Conservation (phyloP, 2,329 filamentous ascomycete genomes). For the Penicillium sumatraense region DNA sequence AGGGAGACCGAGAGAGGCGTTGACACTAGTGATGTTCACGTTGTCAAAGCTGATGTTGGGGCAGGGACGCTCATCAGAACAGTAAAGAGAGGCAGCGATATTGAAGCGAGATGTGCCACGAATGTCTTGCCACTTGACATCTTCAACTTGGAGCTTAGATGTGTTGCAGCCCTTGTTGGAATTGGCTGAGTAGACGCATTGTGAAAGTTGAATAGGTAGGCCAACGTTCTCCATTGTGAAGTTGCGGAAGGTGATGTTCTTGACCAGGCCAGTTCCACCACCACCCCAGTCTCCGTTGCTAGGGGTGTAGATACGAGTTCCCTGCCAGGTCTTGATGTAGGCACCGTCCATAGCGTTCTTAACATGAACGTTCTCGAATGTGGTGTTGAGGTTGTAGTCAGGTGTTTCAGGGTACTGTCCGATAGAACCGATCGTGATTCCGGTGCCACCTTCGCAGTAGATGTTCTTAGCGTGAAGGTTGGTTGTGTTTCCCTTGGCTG, state of each 20-base stretch:
- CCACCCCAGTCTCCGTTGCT: slow-evolving; percentile 28
- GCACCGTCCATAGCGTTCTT: slow-evolving; percentile 26
- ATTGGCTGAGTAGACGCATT: slow-evolving; percentile 31
- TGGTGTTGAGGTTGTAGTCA: slow-evolving; percentile 44
- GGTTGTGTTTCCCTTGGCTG: slow-evolving; percentile 47
- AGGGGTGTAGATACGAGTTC: slow-evolving; percentile 17
- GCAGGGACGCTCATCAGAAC: slow-evolving; percentile 49
- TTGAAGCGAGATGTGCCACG: slow-evolving; percentile 56
- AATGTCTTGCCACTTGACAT: slow-evolving; percentile 57
- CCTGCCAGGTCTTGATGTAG: slow-evolving; percentile 34
- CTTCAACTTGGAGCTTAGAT: slow-evolving; percentile 49
- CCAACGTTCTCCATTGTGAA: slow-evolving; percentile 28
- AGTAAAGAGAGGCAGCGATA: slow-evolving; percentile 54
- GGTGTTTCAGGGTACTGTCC: slow-evolving; percentile 43
- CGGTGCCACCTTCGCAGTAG: slow-evolving; percentile 42
- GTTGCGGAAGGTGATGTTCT: slow-evolving; percentile 28
- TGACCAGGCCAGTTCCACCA: slow-evolving; percentile 27
- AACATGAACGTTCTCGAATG: slow-evolving; percentile 38
- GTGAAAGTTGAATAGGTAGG: slow-evolving; percentile 31
- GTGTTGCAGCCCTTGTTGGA: slow-evolving; percentile 39
- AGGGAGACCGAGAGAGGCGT: slow-evolving; percentile 35
- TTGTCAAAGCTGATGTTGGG: slow-evolving; percentile 51
- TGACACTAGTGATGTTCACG: slow-evolving; percentile 52
- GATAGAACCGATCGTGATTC: slow-evolving; percentile 46
- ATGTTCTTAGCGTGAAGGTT: slow-evolving; percentile 47